Evolutionary conservation across 768 basidiomycete genomes (phyloP).

Genomic region (Multifurca ochricompacta): DNA sequence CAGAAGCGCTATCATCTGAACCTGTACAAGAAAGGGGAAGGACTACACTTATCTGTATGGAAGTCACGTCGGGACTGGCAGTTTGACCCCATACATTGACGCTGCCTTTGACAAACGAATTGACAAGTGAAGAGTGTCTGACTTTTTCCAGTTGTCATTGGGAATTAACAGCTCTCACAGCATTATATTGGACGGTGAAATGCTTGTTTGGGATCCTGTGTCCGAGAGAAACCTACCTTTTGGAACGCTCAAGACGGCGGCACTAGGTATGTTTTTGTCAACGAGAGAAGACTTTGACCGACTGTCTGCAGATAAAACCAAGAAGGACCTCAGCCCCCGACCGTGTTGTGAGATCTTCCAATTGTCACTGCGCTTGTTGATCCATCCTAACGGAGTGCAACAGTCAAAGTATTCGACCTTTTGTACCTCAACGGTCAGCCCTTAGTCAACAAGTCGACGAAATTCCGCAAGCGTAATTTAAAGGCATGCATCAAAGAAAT

Average conservation of each 20-base stretch:
- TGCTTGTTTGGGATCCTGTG: conserved; percentile 96
- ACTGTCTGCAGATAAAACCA: conserved; percentile 50
- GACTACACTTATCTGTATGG: conserved; percentile 92
- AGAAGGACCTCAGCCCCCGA: conserved; percentile 63
- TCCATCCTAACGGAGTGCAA: background rate
- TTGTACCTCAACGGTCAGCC: conserved; percentile 82
- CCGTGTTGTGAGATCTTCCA: conserved; percentile 70
- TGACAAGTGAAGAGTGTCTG: conserved; percentile 57
- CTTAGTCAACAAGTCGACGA: conserved; percentile 61
- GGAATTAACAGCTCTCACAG: conserved; percentile 33
- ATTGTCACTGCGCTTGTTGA: background rate
- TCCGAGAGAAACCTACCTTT: conserved; percentile 86
- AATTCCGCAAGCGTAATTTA: conserved; percentile 75
- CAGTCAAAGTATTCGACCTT: conserved; percentile 96
- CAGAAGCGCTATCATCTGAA: background rate
- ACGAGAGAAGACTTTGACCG: background rate
- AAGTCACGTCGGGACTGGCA: conserved; percentile 70
- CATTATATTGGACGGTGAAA: conserved; percentile 93
- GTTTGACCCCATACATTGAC: conserved; percentile 82
- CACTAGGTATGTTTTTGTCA: conserved; percentile 46
- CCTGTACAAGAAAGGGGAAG: conserved; percentile 64
- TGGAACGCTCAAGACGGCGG: conserved; percentile 89
- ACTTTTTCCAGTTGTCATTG: background rate
- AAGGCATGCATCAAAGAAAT: conserved; percentile 58
- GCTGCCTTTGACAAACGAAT: conserved; percentile 66